Percentiles rank a stretch among this genome's conserved stretches.
Evolutionary conservation across 306 rosid species (phyloP).

Genomic region (Begonia fuchsioides): DNA sequence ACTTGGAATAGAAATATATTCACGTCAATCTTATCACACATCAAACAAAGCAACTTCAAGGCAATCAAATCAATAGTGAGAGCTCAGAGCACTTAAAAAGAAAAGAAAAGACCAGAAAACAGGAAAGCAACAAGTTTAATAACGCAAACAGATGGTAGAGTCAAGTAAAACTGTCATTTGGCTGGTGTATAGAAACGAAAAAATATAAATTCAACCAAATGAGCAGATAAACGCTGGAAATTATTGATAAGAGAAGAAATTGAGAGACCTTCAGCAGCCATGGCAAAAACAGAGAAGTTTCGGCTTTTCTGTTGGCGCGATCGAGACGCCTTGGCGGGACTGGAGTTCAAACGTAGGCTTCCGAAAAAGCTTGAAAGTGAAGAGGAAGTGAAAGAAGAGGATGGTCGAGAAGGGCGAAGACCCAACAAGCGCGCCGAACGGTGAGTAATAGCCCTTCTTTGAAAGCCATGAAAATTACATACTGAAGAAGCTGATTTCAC

Average conservation of each 20-base stretch:
- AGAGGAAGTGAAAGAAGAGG: slow-evolving; percentile 28
- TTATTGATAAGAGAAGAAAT: slow-evolving; percentile 3
- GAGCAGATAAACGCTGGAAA: too few relatives aligned
- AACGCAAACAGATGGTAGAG: too few relatives aligned
- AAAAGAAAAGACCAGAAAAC: too few relatives aligned
- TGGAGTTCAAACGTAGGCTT: slow-evolving; percentile 19
- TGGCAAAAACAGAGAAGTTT: slow-evolving; percentile 53
- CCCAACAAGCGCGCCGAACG: slow-evolving; percentile 34
- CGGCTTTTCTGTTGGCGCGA: slow-evolving; percentile 24
- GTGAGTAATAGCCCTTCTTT: slow-evolving; percentile 31
- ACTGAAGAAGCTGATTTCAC: slow-evolving; percentile 32
- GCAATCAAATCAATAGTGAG: too few relatives aligned
- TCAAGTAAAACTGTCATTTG: too few relatives aligned
- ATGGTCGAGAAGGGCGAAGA: slow-evolving; percentile 28
- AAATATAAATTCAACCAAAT: too few relatives aligned
- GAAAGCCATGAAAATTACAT: slow-evolving; percentile 43
- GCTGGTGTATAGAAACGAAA: too few relatives aligned
- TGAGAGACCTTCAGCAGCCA: slow-evolving; percentile 59
- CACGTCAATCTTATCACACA: too few relatives aligned
- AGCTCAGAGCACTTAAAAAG: too few relatives aligned
- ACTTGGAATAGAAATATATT: too few relatives aligned
- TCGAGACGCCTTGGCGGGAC: slow-evolving; percentile 15
- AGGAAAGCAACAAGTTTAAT: too few relatives aligned
- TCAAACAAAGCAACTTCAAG: too few relatives aligned
- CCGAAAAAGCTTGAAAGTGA: slow-evolving; percentile 46